Base-by-base conservation (phyloP, 352 stramenopile genomes). In the Sclerospora graminicola region DNA sequence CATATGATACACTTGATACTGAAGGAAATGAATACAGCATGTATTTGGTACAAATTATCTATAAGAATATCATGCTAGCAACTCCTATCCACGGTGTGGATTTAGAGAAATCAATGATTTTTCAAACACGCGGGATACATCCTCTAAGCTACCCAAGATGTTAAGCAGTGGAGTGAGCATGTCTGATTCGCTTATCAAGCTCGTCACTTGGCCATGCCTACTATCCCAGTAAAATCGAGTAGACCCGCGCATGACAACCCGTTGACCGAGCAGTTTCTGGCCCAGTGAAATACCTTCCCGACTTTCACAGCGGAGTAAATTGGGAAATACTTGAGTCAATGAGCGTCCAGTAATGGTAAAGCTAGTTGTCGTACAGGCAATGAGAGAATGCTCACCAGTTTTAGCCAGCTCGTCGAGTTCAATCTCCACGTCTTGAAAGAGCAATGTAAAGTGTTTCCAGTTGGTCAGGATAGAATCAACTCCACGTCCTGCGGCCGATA, bases 101-200 rank as follows among this genome's bases (percentile, higher is more conserved):
- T 16, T 38, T 23, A 24, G 11, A 24, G 15, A 38, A n/a, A 64
- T 46, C 14, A 51, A 11, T 6, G 55, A 46, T 4, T 44, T 38
- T 1, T 54, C 30, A 11, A 64, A 58, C 3, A 57, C 50, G 1
- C 2, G 7, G 0, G 45, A 50, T 7, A 51, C 41, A 16, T 40
- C 36, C 13, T 57, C 51, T 14, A 65, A 20, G 3, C 34, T 54
- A 0, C 45, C 50, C 1, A 60, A 18, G 0, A 51, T 26, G 13
- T 13, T 8, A 1, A 51, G 45, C 27, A 65, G 45, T 8, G 56
- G 45, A 0, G 45, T 45, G 13, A 65, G 5, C 43, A 60, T 43
- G 23, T 65, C 55, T 0, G 48, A 45, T n/a, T 57, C 18, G 15
- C 47, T 50, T 4, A 37, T 43, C 0, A 60, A 19, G 1, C 41